Conservation (phyloP, 1,284 basidiomycete species). For the Ustilago trichophora region DNA sequence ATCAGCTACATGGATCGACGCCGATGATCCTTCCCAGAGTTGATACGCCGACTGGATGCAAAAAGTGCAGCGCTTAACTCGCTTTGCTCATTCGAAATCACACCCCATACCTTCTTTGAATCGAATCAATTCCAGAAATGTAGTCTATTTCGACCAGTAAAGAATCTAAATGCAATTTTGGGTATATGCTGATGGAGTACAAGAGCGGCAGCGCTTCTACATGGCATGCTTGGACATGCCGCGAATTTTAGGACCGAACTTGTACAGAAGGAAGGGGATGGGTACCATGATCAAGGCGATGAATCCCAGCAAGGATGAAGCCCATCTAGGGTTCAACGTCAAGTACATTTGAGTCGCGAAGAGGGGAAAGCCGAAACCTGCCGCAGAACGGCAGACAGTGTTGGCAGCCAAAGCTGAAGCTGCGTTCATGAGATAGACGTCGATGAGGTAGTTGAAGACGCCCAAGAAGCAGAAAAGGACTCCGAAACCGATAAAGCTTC, state of each 20-base stretch:
- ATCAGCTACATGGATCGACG: too few species aligned
- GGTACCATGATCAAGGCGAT: slow-evolving; percentile 76
- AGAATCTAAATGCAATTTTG: too few species aligned
- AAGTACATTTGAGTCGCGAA: slow-evolving; percentile 71
- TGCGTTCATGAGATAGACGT: slow-evolving; percentile 70
- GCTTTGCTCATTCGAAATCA: too few species aligned
- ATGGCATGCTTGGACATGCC: slow-evolving; percentile 45
- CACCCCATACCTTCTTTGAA: too few species aligned
- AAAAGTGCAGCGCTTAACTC: too few species aligned
- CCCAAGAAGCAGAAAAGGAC: slow-evolving; percentile 73
- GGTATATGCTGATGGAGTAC: too few species aligned
- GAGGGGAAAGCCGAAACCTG: slow-evolving; percentile 72
- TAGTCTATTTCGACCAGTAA: too few species aligned
- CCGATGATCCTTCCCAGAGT: too few species aligned
- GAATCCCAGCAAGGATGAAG: slow-evolving; percentile 78
- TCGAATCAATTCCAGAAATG: too few species aligned
- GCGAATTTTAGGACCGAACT: slow-evolving; percentile 69
- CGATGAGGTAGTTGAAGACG: slow-evolving; percentile 70
- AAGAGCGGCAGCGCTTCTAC: slow-evolving; percentile 4
- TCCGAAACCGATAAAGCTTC: slow-evolving; percentile 67
- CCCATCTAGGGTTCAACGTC: slow-evolving; percentile 76
- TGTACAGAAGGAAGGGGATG: slow-evolving; percentile 71
- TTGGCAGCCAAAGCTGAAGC: slow-evolving; percentile 74
- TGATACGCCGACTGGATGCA: too few species aligned
- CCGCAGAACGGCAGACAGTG: slow-evolving; percentile 74